Conservation (phyloP, 164 flowering plant species). For the Vitis cinerea region DNA sequence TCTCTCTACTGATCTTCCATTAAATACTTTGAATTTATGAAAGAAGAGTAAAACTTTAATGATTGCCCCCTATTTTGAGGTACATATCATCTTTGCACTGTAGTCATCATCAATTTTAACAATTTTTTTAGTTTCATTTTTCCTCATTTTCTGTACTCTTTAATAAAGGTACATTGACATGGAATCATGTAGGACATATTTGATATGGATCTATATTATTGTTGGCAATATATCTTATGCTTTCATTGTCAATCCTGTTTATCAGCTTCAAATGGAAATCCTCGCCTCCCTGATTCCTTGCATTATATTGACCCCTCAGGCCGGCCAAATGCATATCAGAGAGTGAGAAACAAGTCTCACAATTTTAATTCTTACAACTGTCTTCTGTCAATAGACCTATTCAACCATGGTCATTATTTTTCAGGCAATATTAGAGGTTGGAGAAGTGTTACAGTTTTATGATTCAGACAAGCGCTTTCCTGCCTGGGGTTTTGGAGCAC, state of each 20-base stretch:
- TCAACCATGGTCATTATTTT: not conserved
- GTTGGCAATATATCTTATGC: conserved; percentile 8
- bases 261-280: conserved; percentile 85
- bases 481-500: conserved; percentile 88
- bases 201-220: not conserved
- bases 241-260: conserved; percentile 9
- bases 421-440: conserved; percentile 68
- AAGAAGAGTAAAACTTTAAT: no score
- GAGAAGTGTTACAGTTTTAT: conserved; percentile 70
- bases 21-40: no score
- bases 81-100: no score
- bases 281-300: conserved; percentile 80
- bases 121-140: no score
- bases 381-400: not conserved
- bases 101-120: no score
- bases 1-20: no score
- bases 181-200: no score
- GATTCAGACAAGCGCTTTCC: conserved; percentile 68
- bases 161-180: no score
- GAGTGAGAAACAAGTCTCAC: conserved; percentile 36
- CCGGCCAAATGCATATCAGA: conserved; percentile 71
- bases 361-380: not conserved
- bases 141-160: no score
- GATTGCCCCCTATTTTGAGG: no score
- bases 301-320: conserved; percentile 79